Evolutionary conservation across 2,329 filamentous ascomycete genomes (phyloP), one percentile per base, ranked within the genome.

Genomic region (Pseudocercospora musae): DNA sequence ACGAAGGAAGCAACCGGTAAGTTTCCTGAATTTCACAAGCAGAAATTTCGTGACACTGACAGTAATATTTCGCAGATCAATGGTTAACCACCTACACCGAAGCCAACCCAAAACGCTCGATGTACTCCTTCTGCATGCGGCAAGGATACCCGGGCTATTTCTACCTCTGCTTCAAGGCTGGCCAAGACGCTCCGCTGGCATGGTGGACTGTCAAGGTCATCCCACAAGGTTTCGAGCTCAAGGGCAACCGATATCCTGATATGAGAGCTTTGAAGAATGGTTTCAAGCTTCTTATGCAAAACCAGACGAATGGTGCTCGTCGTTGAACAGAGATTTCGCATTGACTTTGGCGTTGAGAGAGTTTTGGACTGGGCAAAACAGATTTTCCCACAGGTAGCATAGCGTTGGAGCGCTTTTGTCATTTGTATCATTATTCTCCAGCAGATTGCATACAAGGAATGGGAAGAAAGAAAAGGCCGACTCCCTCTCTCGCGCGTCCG

Each of bases 51-150:
- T 40, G 18, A 29, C n/a, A n/a, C 65, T 67, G 44, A 67, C 59
- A 37, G 2, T 59, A 20, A 21, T 20, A 5, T 31, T n/a, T 15
- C 55, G 65, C 76, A 96, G 94, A 97, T 78, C 88, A 90, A 84
- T 99, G 95, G 94, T 84, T 99, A 69, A 91, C 89, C 31, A 96
- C 92, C 10, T 99, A 98, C 79, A 95, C 94, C 72, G 90, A 95
- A 75, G 95, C 95, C 76, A 98, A 99, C 77, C 94, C 95, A 10
- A 93, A 89, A 74, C 91, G 93, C 66, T 96, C 91, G 65, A 90
- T 92, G 69, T 99, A 99, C 77, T 90, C 91, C 50, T 98, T 99
- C 82, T 98, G 94, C 82, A 88, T 96, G 74, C 92, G 98, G 75
- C 84, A 89, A 33, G 93, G 93, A 77, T 89, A 94, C 74, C 91